phyloP scores from a whole-genome alignment of 768 basidiomycete genomes.

The Cyclocybe aegerita region DNA sequence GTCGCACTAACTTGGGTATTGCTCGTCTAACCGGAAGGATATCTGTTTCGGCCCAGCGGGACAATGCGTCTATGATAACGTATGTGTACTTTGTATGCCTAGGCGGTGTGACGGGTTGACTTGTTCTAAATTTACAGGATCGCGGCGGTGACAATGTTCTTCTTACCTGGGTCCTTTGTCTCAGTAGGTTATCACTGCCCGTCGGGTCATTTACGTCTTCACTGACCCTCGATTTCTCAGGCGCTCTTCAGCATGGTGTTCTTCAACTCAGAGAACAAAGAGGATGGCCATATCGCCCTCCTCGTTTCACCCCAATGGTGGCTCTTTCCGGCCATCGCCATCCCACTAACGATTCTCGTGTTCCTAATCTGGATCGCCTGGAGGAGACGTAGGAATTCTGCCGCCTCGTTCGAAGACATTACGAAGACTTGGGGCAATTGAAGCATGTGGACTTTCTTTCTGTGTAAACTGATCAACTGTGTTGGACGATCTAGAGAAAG shows the following conservation, averaged over 20 bases:
- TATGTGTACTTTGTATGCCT: neutral
- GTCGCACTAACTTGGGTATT: neutral
- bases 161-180: slow-evolving; percentile 2
- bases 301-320: neutral
- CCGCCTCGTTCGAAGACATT: no score
- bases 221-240: neutral
- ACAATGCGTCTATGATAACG: slow-evolving; percentile 5
- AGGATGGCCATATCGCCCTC: neutral
- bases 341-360: slow-evolving; percentile 1
- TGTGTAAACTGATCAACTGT: no score
- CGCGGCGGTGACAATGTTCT: slow-evolving; percentile 1
- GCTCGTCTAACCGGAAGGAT: neutral
- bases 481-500: no score
- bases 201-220: no score
- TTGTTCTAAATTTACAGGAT: neutral
- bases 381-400: neutral
- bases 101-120: no score
- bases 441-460: no score
- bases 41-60: neutral
- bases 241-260: slow-evolving; percentile 2
- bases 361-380: neutral
- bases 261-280: neutral
- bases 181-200: neutral
- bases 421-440: no score
- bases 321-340: neutral